Evolutionary conservation across 768 basidiomycete species (phyloP), one percentile per base, ranked within the genome.

Genomic region (Podaxis sp.): DNA sequence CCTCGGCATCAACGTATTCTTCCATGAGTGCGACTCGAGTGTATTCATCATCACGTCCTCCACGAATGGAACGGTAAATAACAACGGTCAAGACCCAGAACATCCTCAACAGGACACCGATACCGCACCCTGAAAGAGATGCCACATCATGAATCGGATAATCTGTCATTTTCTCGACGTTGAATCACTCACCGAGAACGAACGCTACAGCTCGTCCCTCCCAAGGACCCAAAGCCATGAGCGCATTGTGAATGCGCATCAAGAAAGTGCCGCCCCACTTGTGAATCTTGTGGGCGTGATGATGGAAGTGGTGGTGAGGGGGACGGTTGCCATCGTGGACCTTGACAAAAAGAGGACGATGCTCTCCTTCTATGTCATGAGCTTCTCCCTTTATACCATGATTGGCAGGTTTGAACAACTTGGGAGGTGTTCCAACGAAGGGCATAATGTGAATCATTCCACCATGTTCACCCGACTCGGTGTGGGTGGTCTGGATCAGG

Each of bases 151-250:
- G 51, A 50, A 52, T 48, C 44, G 66, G 28, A 61, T 35, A 50
- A 53, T 32, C 18, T 4, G 9, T 50, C 46, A 48, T 52, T 42
- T 7, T n/a, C 56, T 28, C 47, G 18, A 21, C 28, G 50, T 37
- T 40, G 46, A 18, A 58, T 21, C 37, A 66, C 71, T 55, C 55
- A 78, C 91, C 91, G 16, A 93, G 80, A 59, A 93, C 91, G 62
- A 93, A 93, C 3, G 92, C 86, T 14, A 93, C 86, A 9, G 86
- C 85, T 53, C 90, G 80, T 54, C 90, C 90, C 72, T 93, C 91
- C 90, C 91, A 93, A 18, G 84, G 84, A 11, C 90, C 89, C 14
- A 93, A 82, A 6, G 82, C 71, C 76, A 84, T 84, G 57, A 93
- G 72, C 2, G 90, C 87, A 57, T 73, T 74, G 67, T 87, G 83